phyloP scores from a whole-genome alignment of 768 basidiomycete genomes.

The Dendrothele bispora region DNA sequence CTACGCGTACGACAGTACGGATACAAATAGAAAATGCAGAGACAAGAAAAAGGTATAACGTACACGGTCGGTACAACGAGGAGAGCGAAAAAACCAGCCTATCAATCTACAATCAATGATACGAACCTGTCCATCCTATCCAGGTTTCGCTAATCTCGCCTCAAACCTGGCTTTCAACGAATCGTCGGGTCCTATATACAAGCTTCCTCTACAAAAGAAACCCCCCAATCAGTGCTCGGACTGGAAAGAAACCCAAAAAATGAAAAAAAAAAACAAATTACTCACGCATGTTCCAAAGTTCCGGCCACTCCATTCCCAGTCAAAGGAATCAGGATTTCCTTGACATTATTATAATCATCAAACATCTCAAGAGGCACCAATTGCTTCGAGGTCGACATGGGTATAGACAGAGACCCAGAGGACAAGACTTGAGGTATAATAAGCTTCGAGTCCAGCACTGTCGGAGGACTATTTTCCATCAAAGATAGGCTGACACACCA shows the following conservation, averaged over 20 bases:
- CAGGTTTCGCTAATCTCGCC: conserved; percentile 39
- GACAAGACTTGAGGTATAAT: conserved; percentile 37
- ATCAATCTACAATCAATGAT: too few species aligned
- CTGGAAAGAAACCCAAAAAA: background rate
- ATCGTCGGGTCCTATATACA: conserved; percentile 47
- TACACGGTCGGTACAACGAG: too few species aligned
- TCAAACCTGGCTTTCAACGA: conserved; percentile 46
- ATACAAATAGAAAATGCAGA: too few species aligned
- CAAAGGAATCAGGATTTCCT: conserved; percentile 38
- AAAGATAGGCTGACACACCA: conserved; percentile 54
- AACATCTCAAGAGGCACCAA: conserved; percentile 14
- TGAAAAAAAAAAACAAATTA: conserved; percentile 5
- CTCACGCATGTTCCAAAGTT: conserved; percentile 56
- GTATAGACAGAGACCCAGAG: conserved; percentile 5
- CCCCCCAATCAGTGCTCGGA: too few species aligned
- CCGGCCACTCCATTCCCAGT: conserved; percentile 40
- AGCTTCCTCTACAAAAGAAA: conserved; percentile 35
- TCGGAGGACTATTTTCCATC: conserved; percentile 57
- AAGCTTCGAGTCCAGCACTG: conserved; percentile 54
- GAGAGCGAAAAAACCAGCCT: too few species aligned
- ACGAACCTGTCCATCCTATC: too few species aligned
- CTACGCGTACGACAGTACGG: too few species aligned
- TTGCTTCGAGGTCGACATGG: conserved; percentile 20
- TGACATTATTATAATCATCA: conserved; percentile 1
- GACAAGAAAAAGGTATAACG: too few species aligned